Evolutionary conservation across 495 filamentous ascomycete species (phyloP).

Genomic region (Oleoguttula mirabilis): DNA sequence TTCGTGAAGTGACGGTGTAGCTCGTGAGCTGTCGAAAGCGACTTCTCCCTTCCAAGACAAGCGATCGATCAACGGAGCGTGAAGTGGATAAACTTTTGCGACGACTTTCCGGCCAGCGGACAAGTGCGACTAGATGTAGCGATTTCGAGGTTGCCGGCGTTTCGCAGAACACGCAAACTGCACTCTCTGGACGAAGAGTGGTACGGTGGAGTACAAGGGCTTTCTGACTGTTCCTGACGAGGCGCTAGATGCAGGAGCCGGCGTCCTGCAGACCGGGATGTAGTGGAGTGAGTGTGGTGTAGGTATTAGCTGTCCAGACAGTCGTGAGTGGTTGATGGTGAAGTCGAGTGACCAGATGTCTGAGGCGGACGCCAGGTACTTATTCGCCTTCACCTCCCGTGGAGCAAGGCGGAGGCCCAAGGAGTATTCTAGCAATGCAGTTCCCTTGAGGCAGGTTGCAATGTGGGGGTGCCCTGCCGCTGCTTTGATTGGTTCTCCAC

Average conservation of each 20-base stretch:
- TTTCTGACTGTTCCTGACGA: conserved; percentile 8
- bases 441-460: not conserved
- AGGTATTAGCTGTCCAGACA: conserved; percentile 4
- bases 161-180: not conserved
- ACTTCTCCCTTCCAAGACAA: not conserved
- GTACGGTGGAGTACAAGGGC: conserved; percentile 1
- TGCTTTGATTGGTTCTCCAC: not conserved
- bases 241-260: conserved; percentile 10
- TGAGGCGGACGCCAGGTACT: conserved; percentile 1
- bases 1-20: conserved; percentile 14
- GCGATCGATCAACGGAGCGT: not conserved
- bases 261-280: conserved; percentile 4
- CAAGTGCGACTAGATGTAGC: conserved; percentile 14
- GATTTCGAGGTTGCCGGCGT: conserved; percentile 2
- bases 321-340: not conserved
- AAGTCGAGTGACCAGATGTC: conserved; percentile 1
- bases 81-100: conserved; percentile 2
- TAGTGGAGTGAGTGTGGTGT: not conserved
- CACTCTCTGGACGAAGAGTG: conserved; percentile 12
- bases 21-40: conserved; percentile 9
- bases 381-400: not conserved
- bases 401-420: conserved; percentile 1
- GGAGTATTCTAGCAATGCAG: not conserved
- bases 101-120: conserved; percentile 17
- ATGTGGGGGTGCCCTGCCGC: not conserved